Percentiles rank a stretch among this genome's conserved stretches.
Conservation (phyloP, 192 early-diverging fungal genomes). For the Coemansia sp. region DNA sequence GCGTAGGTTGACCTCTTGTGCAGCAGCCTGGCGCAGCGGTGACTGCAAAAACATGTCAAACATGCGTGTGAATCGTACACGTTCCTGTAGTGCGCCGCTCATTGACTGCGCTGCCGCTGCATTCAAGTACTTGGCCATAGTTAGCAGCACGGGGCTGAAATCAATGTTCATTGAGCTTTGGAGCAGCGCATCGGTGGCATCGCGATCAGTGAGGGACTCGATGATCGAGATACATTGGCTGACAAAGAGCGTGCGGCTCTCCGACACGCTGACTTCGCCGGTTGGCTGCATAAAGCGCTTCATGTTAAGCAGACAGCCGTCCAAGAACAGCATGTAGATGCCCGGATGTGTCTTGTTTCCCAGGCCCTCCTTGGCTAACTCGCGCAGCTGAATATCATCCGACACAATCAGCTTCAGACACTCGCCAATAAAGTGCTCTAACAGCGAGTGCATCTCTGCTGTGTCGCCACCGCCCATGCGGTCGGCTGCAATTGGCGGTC, state of each 20-base stretch:
- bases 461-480: slow-evolving; percentile 48
- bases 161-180: slow-evolving; percentile 51
- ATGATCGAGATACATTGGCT: slow-evolving; percentile 56
- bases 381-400: slow-evolving; percentile 55
- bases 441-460: slow-evolving; percentile 50
- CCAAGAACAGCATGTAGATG: slow-evolving; percentile 55
- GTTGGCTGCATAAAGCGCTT: slow-evolving; percentile 51
- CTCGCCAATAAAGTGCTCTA: slow-evolving; percentile 57
- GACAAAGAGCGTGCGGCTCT: slow-evolving; percentile 56
- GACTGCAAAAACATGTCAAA: slow-evolving; percentile 51
- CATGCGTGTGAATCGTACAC: slow-evolving; percentile 48
- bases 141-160: slow-evolving; percentile 50
- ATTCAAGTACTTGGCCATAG: slow-evolving; percentile 52
- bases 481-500: slow-evolving; percentile 19
- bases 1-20: slow-evolving; percentile 54
- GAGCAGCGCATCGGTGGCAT: slow-evolving; percentile 39
- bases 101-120: slow-evolving; percentile 35
- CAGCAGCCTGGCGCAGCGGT: slow-evolving; percentile 46
- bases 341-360: slow-evolving; percentile 56
- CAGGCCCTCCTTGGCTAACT: slow-evolving; percentile 52
- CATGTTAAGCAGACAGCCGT: slow-evolving; percentile 49
- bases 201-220: slow-evolving; percentile 50
- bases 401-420: slow-evolving; percentile 53
- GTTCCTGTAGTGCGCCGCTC: slow-evolving; percentile 48
- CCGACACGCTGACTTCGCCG: slow-evolving; percentile 53